These are phyloP conservation scores for Globisporangium parvum DNA, from an alignment of 352 stramenopile genomes.

Conservation along the genomic window DNA sequence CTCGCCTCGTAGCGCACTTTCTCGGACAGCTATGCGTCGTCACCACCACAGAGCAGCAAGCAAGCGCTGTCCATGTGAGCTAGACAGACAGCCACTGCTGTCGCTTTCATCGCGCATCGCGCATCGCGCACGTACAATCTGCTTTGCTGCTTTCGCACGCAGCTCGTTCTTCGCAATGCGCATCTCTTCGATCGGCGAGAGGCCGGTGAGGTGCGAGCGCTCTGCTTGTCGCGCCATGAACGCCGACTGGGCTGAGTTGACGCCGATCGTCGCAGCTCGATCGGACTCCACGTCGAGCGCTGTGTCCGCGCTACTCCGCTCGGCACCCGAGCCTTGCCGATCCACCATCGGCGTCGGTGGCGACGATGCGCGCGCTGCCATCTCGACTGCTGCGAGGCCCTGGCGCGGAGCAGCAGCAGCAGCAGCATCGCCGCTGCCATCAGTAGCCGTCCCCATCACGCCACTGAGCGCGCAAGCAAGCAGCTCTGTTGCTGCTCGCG, in stretches of 20 bases:
- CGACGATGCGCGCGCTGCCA: background rate
- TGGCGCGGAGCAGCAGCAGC: no score
- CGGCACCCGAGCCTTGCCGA: background rate
- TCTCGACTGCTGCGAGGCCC: background rate
- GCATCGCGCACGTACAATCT: slow-evolving; percentile 24
- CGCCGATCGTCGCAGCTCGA: background rate
- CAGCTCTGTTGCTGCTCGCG: no score
- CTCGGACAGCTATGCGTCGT: slow-evolving; percentile 16
- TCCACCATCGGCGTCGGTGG: background rate
- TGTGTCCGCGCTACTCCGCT: background rate
- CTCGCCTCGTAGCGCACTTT: slow-evolving; percentile 30
- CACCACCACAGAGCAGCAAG: background rate
- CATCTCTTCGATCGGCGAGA: slow-evolving; percentile 85
- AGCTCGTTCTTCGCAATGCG: slow-evolving; percentile 74
- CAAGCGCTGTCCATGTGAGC: background rate
- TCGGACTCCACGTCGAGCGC: slow-evolving; percentile 4
- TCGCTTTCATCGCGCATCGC: background rate
- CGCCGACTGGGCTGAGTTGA: slow-evolving; percentile 22
- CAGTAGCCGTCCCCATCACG: no score
- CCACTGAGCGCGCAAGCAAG: no score
- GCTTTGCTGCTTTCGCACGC: slow-evolving; percentile 56
- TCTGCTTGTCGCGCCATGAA: slow-evolving; percentile 79
- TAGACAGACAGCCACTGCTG: background rate
- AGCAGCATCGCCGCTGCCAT: background rate
- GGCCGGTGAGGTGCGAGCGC: slow-evolving; percentile 55